Evolutionary conservation across 2,329 filamentous ascomycete genomes (phyloP).

Genomic region (Colletotrichum somersetense): DNA sequence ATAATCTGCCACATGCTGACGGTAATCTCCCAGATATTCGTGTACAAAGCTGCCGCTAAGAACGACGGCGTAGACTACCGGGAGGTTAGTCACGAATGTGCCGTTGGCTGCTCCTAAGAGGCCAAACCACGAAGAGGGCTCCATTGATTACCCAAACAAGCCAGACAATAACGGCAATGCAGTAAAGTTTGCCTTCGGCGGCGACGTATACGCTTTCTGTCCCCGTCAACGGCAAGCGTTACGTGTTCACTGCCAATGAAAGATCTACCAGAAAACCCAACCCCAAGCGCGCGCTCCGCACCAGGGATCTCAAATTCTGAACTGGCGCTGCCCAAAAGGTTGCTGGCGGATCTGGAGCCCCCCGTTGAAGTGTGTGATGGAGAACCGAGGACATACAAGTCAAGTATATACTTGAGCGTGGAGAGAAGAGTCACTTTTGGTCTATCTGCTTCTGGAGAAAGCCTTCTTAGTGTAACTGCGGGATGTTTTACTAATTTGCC

Average conservation of each 20-base stretch:
- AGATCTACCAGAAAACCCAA: neutral
- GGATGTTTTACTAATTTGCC: neutral
- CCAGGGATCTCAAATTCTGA: constrained; percentile 6
- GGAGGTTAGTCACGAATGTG: too few relatives aligned
- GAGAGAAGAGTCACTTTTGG: neutral
- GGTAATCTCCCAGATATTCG: too few relatives aligned
- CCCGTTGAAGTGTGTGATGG: constrained; percentile 10
- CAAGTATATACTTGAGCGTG: neutral
- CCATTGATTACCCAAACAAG: constrained; percentile 6
- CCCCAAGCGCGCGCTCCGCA: constrained; percentile 4
- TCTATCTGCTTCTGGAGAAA: neutral
- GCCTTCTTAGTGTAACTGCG: neutral
- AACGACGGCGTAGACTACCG: too few relatives aligned
- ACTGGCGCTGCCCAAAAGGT: neutral
- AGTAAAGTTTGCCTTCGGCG: neutral
- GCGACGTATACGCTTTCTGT: neutral
- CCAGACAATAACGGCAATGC: constrained; percentile 16
- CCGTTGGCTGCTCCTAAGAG: neutral
- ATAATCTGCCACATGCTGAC: too few relatives aligned
- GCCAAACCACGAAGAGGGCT: constrained; percentile 9
- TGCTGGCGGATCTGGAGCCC: constrained; percentile 1
- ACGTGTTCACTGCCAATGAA: constrained; percentile 1
- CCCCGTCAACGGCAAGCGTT: constrained; percentile 3
- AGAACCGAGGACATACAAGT: neutral
- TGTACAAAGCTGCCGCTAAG: too few relatives aligned